A percentile compares a stretch with the other conserved stretches of the same genome.
Conservation (phyloP, 441 rosid genomes). For the Hura crepitans region DNA sequence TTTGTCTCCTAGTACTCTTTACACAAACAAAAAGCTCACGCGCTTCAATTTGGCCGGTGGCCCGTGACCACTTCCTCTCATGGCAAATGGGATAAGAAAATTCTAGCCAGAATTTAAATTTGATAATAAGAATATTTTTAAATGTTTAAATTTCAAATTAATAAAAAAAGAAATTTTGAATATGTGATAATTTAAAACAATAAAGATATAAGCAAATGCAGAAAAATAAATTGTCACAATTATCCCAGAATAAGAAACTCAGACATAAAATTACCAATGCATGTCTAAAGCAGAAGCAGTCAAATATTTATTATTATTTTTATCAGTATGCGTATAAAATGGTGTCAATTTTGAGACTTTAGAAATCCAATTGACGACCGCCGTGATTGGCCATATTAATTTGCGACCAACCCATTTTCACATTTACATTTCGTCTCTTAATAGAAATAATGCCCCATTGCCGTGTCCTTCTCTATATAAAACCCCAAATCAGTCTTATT, state of each 20-base stretch:
- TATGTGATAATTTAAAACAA: too few species aligned
- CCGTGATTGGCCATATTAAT: neutral
- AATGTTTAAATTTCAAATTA: too few species aligned
- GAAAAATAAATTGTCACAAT: too few species aligned
- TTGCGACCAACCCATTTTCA: neutral
- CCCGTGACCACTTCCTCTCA: neutral
- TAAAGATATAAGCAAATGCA: too few species aligned
- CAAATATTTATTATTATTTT: too few species aligned
- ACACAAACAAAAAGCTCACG: neutral
- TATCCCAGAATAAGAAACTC: neutral
- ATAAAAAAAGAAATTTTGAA: too few species aligned
- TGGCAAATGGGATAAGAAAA: neutral
- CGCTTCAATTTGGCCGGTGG: neutral
- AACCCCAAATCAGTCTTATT: neutral
- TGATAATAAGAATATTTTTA: neutral
- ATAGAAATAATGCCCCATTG: neutral
- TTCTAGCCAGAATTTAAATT: neutral
- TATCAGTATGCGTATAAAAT: too few species aligned
- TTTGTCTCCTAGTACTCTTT: too few species aligned
- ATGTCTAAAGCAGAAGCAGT: neutral
- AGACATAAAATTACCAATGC: neutral
- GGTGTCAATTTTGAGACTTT: slow-evolving; percentile 7
- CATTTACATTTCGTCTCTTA: neutral
- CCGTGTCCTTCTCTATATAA: neutral
- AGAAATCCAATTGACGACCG: neutral